phyloP scores from a whole-genome alignment of 163 green algal species.

The Picocystis sp. region DNA sequence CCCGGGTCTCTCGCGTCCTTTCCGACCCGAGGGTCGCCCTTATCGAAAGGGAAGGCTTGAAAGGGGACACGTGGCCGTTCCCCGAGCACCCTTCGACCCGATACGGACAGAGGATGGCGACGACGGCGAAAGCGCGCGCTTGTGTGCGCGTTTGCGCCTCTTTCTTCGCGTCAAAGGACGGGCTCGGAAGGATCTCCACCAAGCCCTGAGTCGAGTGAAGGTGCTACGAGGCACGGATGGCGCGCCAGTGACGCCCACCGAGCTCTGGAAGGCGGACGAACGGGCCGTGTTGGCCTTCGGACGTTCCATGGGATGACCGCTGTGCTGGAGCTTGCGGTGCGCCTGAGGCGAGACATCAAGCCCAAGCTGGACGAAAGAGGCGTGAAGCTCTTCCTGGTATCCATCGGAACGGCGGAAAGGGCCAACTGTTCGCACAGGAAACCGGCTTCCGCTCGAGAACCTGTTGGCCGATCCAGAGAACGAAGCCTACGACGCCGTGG shows the following conservation, averaged over 20 bases:
- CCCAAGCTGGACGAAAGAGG: slow-evolving; percentile 31
- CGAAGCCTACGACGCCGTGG: slow-evolving; percentile 41
- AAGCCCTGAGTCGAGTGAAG: no score
- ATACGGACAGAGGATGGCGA: no score
- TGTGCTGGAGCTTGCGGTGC: slow-evolving; percentile 39
- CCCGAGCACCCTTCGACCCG: no score
- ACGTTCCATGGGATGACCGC: slow-evolving; percentile 6
- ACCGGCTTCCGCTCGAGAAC: slow-evolving; percentile 31
- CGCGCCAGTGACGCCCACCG: background rate
- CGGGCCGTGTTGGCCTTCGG: slow-evolving; percentile 5
- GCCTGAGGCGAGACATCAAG: slow-evolving; percentile 48
- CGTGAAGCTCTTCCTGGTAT: slow-evolving; percentile 50
- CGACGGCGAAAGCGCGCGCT: no score
- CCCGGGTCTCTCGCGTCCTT: no score
- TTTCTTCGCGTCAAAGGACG: no score
- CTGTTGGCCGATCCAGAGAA: slow-evolving; percentile 57
- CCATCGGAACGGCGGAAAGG: slow-evolving; percentile 42
- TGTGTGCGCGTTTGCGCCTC: no score
- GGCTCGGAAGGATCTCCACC: no score
- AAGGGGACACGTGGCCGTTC: no score
- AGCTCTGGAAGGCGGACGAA: slow-evolving; percentile 5
- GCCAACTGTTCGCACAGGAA: slow-evolving; percentile 40
- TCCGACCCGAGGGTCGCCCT: no score
- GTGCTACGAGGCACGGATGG: no score
- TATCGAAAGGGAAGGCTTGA: no score